Base-by-base conservation (phyloP, 139 green algal genomes). In the Haematococcus sp. region DNA sequence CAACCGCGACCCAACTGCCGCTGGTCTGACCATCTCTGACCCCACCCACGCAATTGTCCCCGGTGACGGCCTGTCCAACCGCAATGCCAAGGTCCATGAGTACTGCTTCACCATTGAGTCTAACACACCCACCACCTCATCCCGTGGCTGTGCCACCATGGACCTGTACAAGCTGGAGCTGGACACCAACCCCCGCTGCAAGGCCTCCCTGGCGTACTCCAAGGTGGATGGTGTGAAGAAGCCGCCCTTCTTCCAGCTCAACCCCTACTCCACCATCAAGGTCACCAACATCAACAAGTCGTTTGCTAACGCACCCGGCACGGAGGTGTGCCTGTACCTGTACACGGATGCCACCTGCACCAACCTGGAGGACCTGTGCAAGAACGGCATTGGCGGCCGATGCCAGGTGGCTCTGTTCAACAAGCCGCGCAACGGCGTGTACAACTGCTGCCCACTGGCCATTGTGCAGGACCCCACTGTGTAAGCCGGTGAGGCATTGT, bases 141-240 rank as follows among this genome's bases (percentile, higher is more conserved):
- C 40, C 40, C 40, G 40, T 11, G 19, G 23, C 9, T 80, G 74
- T 67, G 73, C 66, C 56, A 32, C 70, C 15, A 75, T 80, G 27
- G 49, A 68, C n/a, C 59, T 80, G 0, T 80, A 80, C 66, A 80
- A 83, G 77, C 56, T 83, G 25, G 78, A 84, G 61, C 46, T 84
- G 54, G 61, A 80, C n/a, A 73, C 64, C 9, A 70, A 76, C 23
- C 28, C 27, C 35, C 13, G 1, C 1, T 84, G 78, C 73, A 1
- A 27, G 19, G 61, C 55, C 17, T 33, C 78, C 2, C 63, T 84
- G 0, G 61, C 67, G 27, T 84, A 77, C 78, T 77, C 68, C n/a
- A 77, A 58, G 1, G 43, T 84, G 13, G 49, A 84, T 25, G 73
- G 68, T 52, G 22, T 51, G 1, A 43, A 32, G 23, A 40, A 66